Conservation (phyloP, 805 yeast genomes). For the Cyberlindnera suaveolens region DNA sequence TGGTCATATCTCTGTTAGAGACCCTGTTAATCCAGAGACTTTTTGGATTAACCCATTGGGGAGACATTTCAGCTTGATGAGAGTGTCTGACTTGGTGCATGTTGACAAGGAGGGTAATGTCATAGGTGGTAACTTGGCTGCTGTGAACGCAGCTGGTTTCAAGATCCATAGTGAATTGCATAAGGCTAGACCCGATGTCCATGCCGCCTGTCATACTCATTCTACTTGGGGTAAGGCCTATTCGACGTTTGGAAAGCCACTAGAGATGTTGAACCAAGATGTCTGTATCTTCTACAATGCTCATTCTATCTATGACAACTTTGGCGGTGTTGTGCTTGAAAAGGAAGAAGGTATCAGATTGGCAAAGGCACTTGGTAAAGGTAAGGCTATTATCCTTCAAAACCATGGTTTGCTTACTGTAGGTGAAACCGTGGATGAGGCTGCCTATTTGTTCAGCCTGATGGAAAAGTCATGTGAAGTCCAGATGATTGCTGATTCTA, state of each 20-base stretch:
- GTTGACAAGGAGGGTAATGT: constrained; percentile 58
- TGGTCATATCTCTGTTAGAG: constrained; percentile 82
- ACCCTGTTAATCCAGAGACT: constrained; percentile 72
- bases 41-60: constrained; percentile 90
- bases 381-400: constrained; percentile 52
- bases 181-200: constrained; percentile 61
- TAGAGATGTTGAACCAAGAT: constrained; percentile 81
- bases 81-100: constrained; percentile 57
- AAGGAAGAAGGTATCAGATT: constrained; percentile 55
- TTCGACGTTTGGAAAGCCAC: constrained; percentile 55
- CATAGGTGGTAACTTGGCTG: constrained; percentile 49
- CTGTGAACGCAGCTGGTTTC: constrained; percentile 66
- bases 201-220: constrained; percentile 70
- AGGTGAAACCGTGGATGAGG: constrained; percentile 68
- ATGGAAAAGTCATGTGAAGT: constrained; percentile 61
- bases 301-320: constrained; percentile 60
- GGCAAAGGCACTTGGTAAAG: constrained; percentile 53
- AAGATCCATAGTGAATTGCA: constrained; percentile 64
- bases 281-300: constrained; percentile 59
- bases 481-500: constrained; percentile 59
- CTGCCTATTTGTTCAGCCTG: constrained; percentile 57
- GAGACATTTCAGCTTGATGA: constrained; percentile 59
- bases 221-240: constrained; percentile 60
- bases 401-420: constrained; percentile 72
- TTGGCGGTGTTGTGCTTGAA: constrained; percentile 77